phyloP scores from a whole-genome alignment of 495 filamentous ascomycete species.

The Penicillium daleae region DNA sequence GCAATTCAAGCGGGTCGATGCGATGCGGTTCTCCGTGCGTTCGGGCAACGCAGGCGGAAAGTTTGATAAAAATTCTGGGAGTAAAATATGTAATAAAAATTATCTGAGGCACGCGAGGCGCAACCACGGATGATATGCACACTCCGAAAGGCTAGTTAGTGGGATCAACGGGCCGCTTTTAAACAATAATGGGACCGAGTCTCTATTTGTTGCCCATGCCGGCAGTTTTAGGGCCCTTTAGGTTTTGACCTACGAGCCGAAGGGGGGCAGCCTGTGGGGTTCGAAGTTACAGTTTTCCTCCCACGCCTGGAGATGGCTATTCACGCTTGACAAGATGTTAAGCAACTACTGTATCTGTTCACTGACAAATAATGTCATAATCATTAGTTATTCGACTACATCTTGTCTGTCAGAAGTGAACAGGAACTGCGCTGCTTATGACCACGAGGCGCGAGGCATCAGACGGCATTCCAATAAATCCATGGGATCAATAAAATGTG shows the following conservation, averaged over 20 bases:
- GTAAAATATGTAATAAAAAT: not conserved
- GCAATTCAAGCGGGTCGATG: constrained; percentile 6
- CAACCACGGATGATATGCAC: not conserved
- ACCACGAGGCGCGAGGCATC: not conserved
- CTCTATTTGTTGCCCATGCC: constrained; percentile 3
- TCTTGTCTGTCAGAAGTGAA: not conserved
- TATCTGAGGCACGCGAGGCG: constrained; percentile 12
- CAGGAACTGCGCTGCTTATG: not conserved
- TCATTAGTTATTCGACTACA: not conserved
- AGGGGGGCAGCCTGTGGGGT: constrained; percentile 1
- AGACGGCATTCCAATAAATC: not conserved
- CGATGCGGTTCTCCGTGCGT: constrained; percentile 17
- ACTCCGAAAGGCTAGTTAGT: not conserved
- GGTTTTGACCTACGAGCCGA: not conserved
- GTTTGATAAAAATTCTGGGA: not conserved
- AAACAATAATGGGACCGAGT: constrained; percentile 1
- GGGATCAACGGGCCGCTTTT: not conserved
- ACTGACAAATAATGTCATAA: not conserved
- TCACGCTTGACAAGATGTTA: not conserved
- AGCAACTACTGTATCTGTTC: not conserved
- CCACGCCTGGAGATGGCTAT: not conserved
- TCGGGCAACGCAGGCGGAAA: not conserved
- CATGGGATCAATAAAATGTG: constrained; percentile 3
- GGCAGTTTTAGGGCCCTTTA: not conserved
- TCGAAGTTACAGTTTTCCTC: not conserved